These are phyloP conservation scores for Serendipita indica DNA, from an alignment of 768 basidiomycete genomes.

Conservation along the genomic window DNA sequence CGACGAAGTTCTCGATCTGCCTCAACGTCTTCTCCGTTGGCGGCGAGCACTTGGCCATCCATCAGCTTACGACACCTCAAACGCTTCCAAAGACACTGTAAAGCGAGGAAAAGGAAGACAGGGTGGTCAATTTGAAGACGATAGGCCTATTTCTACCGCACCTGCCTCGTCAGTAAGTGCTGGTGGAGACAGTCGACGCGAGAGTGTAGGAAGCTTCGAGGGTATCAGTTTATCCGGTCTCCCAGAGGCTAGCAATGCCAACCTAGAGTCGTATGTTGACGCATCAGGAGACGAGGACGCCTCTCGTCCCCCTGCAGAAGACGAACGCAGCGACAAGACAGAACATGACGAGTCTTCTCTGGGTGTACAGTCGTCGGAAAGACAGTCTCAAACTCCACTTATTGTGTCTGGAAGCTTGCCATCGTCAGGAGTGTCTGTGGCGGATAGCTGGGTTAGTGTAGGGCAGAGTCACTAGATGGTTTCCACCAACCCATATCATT, in stretches of 20 bases:
- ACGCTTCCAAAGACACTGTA: not conserved
- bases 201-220: slow-evolving; percentile 5
- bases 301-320: not conserved
- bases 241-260: not conserved
- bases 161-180: not conserved
- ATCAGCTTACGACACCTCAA: slow-evolving; percentile 25
- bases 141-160: not conserved
- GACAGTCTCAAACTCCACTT: not conserved
- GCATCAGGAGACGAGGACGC: not conserved
- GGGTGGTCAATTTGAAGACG: not conserved
- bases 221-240: not conserved
- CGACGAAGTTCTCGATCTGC: slow-evolving; percentile 50
- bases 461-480: too few species aligned
- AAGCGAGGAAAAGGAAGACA: not conserved
- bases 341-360: not conserved
- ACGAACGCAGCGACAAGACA: not conserved
- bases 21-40: slow-evolving; percentile 45
- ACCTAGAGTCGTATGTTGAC: not conserved
- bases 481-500: too few species aligned
- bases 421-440: not conserved
- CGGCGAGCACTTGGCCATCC: slow-evolving; percentile 45
- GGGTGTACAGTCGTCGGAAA: not conserved
- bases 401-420: not conserved
- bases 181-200: not conserved
- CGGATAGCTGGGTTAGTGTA: slow-evolving; percentile 4